These are phyloP conservation scores for Suillus bovinus DNA, from an alignment of 768 basidiomycete species.

Conservation along the genomic window DNA sequence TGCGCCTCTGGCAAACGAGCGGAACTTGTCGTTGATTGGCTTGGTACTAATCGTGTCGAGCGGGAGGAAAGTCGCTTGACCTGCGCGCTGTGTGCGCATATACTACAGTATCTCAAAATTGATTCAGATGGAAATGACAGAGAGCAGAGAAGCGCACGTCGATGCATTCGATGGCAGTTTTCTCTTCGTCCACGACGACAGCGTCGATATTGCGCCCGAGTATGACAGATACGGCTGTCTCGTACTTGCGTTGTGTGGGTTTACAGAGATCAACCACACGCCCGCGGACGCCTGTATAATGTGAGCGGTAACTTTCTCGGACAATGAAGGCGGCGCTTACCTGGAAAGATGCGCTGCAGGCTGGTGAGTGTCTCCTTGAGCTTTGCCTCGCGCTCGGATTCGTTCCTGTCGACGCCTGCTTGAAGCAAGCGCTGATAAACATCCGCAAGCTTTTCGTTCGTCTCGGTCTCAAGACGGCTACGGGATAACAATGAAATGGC, in stretches of 20 bases:
- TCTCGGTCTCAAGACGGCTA: constrained; percentile 88
- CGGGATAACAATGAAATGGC: neutral
- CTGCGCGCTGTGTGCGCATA: constrained; percentile 91
- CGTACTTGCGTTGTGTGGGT: constrained; percentile 90
- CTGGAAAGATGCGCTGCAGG: constrained; percentile 89
- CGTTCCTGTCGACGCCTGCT: constrained; percentile 85
- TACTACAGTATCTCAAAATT: constrained; percentile 50
- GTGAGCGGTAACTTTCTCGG: neutral
- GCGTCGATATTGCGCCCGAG: constrained; percentile 95
- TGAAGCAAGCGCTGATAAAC: constrained; percentile 84
- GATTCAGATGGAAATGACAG: neutral
- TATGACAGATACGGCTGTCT: constrained; percentile 87
- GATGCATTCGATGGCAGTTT: constrained; percentile 96
- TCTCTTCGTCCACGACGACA: constrained; percentile 95
- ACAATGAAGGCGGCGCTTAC: constrained; percentile 34
- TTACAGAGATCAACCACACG: constrained; percentile 94
- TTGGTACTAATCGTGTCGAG: constrained; percentile 97
- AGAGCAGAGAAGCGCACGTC: constrained; percentile 43
- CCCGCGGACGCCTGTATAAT: constrained; percentile 76
- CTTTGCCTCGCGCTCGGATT: constrained; percentile 79
- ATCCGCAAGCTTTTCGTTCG: constrained; percentile 87
- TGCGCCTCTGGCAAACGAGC: constrained; percentile 87
- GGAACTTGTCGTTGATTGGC: constrained; percentile 91
- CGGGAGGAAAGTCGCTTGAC: constrained; percentile 97
- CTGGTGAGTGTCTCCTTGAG: constrained; percentile 85